Evolutionary conservation across 345 rosid species (phyloP), one percentile per base, ranked within the genome.

Genomic region (Corymbia maculata): DNA sequence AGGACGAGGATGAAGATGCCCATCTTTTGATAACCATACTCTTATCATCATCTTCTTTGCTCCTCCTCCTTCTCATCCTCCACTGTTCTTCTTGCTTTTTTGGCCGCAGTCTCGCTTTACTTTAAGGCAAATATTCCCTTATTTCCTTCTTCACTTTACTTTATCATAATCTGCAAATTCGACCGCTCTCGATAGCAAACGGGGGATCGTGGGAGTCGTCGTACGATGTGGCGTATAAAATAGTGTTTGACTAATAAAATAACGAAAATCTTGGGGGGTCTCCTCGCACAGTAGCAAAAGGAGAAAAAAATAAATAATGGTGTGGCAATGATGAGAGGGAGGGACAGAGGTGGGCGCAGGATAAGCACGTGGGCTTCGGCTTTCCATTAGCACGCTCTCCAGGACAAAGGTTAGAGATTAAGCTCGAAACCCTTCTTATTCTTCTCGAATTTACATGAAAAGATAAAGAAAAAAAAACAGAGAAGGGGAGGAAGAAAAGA

Each of bases 311-410:
- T n/a, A 68, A 90, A 85, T 36, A 88, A 86, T 79, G 89, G 88
- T 49, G 89, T 75, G 91, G 95, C 95, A 95, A 95, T 96, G 97
- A 96, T 97, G 99, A 94, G 97, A 86, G 90, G 80, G 92, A 91
- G 88, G 94, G 97, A 88, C 90, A 85, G 91, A 90, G 88, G 95
- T 95, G 97, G 95, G 95, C 93, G 93, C 93, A 94, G 95, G 94
- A 93, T 92, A 94, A 91, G 96, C 97, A 95, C 94, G 98, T 95
- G 98, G 97, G 94, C 87, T 88, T 92, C 92, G 91, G 93, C 91
- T 90, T 92, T 93, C 92, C 91, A 92, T 88, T 94, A 85, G 96
- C 98, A 94, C 97, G 94, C 95, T 9, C 52, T n/a, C 61, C 66
- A 26, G 82, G 82, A 75, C 82, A 42, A 19, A 42, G 82, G 82